These are phyloP conservation scores for Piloderma croceum DNA, from an alignment of 768 basidiomycete species.

Conservation along the genomic window DNA sequence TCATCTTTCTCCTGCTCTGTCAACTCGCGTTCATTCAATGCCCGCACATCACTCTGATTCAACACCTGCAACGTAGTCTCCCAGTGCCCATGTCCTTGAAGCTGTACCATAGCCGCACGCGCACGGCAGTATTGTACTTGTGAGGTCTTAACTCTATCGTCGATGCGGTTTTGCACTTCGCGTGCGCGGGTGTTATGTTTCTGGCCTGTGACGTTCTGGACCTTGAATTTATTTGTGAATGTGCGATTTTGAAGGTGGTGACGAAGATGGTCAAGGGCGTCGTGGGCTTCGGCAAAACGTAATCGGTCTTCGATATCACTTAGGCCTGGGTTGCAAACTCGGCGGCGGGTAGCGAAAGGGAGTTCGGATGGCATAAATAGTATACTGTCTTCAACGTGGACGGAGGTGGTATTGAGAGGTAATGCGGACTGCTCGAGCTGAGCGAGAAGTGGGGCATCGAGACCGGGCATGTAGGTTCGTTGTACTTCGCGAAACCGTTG, in stretches of 20 bases:
- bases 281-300: slow-evolving; percentile 10
- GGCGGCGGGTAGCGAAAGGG: background rate
- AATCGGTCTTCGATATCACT: slow-evolving; percentile 9
- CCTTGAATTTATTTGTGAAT: slow-evolving; percentile 11
- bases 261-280: slow-evolving; percentile 8
- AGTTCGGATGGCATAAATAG: background rate
- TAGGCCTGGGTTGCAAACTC: background rate
- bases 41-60: slow-evolving; percentile 4
- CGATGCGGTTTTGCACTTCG: slow-evolving; percentile 2
- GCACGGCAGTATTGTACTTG: slow-evolving; percentile 7
- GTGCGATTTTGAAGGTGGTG: slow-evolving; percentile 5
- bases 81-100: no score
- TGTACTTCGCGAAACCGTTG: background rate
- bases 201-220: slow-evolving; percentile 10
- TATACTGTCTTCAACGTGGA: background rate
- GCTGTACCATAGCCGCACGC: no score
- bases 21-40: slow-evolving; percentile 4
- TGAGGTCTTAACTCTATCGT: slow-evolving; percentile 4
- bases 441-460: background rate
- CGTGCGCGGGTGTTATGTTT: slow-evolving; percentile 5
- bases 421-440: background rate
- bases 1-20: slow-evolving; percentile 15
- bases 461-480: background rate
- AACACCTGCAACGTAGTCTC: no score
- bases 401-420: background rate